A percentile compares a stretch with the other conserved stretches of the same genome.
These are phyloP conservation scores for Phytophthora macrochlamydospora DNA, from an alignment of 352 stramenopile genomes.

Conservation along the genomic window DNA sequence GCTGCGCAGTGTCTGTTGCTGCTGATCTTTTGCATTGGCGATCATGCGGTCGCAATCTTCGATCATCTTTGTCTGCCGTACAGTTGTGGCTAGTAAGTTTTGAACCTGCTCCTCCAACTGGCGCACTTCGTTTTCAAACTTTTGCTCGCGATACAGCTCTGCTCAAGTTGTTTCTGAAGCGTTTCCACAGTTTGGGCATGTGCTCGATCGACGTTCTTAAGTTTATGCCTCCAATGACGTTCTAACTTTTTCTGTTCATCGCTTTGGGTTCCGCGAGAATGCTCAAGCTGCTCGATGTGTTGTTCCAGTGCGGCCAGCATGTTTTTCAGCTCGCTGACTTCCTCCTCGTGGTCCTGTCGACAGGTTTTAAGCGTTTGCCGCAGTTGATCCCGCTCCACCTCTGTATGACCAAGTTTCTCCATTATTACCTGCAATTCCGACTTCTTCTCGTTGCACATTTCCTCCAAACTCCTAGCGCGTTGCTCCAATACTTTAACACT, in stretches of 20 bases:
- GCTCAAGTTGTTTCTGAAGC: constrained; percentile 35
- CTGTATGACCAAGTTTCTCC: constrained; percentile 22
- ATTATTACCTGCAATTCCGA: constrained; percentile 24
- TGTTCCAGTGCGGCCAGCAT: constrained; percentile 34
- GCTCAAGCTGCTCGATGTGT: constrained; percentile 45
- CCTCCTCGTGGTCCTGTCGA: constrained; percentile 38
- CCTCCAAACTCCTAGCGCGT: constrained; percentile 47
- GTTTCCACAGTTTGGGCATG: constrained; percentile 29
- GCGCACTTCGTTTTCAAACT: constrained; percentile 29
- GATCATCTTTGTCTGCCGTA: constrained; percentile 72
- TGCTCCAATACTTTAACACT: constrained; percentile 64
- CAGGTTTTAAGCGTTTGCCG: constrained; percentile 35
- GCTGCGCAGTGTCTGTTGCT: constrained; percentile 32
- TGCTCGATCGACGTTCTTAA: constrained; percentile 31
- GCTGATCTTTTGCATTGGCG: constrained; percentile 46
- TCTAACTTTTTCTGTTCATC: constrained; percentile 29
- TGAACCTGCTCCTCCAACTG: constrained; percentile 52
- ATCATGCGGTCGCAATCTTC: constrained; percentile 74
- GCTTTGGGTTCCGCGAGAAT: constrained; percentile 27
- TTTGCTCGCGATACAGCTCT: constrained; percentile 32
- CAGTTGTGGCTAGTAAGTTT: constrained; percentile 61
- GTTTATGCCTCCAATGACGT: constrained; percentile 42
- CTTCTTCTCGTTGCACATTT: constrained; percentile 34
- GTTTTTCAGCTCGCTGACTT: constrained; percentile 19
- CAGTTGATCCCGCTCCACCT: constrained; percentile 48